phyloP scores from a whole-genome alignment of 208 protist species.

The Acanthamoeba triangularis region DNA sequence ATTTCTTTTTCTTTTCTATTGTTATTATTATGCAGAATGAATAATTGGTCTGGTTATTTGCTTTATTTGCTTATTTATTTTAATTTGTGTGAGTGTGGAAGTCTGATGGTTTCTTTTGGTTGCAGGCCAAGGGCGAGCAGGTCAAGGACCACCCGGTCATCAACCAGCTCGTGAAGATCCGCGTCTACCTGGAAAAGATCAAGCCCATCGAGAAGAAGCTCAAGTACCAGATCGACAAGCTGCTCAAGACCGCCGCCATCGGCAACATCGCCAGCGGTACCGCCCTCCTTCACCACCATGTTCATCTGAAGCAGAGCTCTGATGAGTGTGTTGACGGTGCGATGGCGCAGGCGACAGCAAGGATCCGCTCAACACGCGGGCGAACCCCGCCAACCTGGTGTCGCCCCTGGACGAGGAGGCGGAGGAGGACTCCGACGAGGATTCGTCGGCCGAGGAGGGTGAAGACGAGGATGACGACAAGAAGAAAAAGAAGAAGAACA shows the following conservation, averaged over 20 bases:
- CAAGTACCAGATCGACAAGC: slow-evolving; percentile 97
- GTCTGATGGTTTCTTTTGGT: background rate
- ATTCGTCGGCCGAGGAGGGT: background rate
- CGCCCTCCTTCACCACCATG: background rate
- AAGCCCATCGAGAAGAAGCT: slow-evolving; percentile 97
- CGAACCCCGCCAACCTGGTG: slow-evolving; percentile 45
- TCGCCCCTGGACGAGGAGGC: slow-evolving; percentile 30
- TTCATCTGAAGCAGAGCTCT: background rate
- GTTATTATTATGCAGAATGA: background rate
- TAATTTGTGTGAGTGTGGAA: background rate
- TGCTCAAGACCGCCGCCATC: slow-evolving; percentile 88
- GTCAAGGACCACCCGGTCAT: slow-evolving; percentile 96
- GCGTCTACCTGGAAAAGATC: slow-evolving; percentile 96
- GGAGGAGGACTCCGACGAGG: slow-evolving; percentile 33
- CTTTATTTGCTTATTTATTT: background rate
- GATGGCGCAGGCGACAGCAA: background rate
- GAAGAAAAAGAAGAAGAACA: slow-evolving; percentile 37
- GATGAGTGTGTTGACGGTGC: background rate
- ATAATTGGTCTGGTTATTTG: background rate
- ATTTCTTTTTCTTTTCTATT: too few relatives aligned
- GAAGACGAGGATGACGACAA: background rate
- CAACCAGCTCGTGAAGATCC: slow-evolving; percentile 95
- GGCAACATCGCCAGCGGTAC: slow-evolving; percentile 59
- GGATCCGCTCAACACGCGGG: slow-evolving; percentile 17
- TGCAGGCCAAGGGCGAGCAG: slow-evolving; percentile 92